Base-by-base conservation (phyloP, 768 basidiomycete genomes). In the Serendipita sp. region DNA sequence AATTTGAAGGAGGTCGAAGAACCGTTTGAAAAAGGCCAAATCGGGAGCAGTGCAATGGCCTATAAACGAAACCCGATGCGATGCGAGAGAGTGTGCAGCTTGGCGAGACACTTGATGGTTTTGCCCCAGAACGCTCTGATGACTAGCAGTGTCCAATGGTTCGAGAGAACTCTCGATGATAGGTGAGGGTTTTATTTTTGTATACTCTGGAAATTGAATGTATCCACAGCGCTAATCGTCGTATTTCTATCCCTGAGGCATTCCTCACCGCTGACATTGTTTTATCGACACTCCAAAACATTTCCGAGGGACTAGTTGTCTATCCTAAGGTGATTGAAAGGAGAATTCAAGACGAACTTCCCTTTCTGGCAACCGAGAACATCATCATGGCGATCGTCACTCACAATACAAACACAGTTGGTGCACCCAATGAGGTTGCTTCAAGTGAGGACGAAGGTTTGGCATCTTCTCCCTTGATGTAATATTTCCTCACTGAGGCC, bases 61-160 rank as follows among this genome's bases (percentile, higher is more conserved):
- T 98, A 98, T 82, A 97, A 98, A 76, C 83, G 95, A 62, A 98
- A 99, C 74, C 96, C 96, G 4, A 99, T 99, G 96, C 90, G 96
- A 63, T 94, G 84, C 63, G 96, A 99, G 74, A 87, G 96, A 42
- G 88, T 96, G 48, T 99, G 96, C 80, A 92, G 89, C 69, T 82
- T 99, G 61, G 80, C 94, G n/a, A 79, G 96, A 62, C 96, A 98
- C 74, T 76, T 99, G 58, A 96, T 96, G 92, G 83, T 86, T 17
- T 79, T 98, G 64, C 94, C 94, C 69, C 92, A 97, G 73, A 97
- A 98, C 74, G 86, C 93, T 34, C 79, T 97, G 61, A 93, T 94
- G 88, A 99, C 96, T 22, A 76, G 85, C 20, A 86, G 86, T 63
- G 88, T 93, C 42, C 96, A 99, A 73, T 99, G 96, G 96, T 90